phyloP scores from a whole-genome alignment of 2,329 filamentous ascomycete species.

The Cladosporium sp. region DNA sequence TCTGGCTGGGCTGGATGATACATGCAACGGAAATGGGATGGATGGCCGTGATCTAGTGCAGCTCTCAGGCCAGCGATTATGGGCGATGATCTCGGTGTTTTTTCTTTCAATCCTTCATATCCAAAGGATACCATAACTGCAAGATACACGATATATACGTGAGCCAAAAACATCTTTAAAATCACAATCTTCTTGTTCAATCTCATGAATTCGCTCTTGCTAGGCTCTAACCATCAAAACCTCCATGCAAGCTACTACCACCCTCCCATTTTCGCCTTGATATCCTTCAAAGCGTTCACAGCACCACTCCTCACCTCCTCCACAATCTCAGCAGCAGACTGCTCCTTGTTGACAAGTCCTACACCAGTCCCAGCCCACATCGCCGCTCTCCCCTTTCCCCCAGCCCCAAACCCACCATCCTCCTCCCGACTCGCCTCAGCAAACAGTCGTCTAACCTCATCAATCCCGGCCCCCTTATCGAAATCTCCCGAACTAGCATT shows the following conservation, averaged over 20 bases:
- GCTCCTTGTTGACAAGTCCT: slow-evolving; percentile 52
- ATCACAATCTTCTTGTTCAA: neutral
- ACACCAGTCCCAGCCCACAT: slow-evolving; percentile 61
- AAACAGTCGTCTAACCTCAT: slow-evolving; percentile 34
- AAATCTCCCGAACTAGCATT: slow-evolving; percentile 48
- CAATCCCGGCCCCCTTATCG: slow-evolving; percentile 16
- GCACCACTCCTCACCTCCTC: slow-evolving; percentile 33
- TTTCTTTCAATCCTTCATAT: neutral
- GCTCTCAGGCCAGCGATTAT: slow-evolving; percentile 24
- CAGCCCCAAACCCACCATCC: slow-evolving; percentile 49
- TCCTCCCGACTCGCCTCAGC: slow-evolving; percentile 47
- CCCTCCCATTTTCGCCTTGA: neutral
- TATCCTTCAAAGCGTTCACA: neutral
- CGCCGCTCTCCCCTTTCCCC: slow-evolving; percentile 48
- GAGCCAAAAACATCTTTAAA: slow-evolving; percentile 7
- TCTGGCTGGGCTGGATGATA: slow-evolving; percentile 9
- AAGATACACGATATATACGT: slow-evolving; percentile 3
- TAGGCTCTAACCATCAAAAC: too few species aligned
- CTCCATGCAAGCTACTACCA: too few species aligned
- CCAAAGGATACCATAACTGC: neutral
- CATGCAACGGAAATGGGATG: slow-evolving; percentile 3
- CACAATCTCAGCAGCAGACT: slow-evolving; percentile 52
- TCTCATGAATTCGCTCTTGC: too few species aligned
- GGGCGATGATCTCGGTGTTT: slow-evolving; percentile 1
- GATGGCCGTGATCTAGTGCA: slow-evolving; percentile 31